phyloP scores from a whole-genome alignment of 495 filamentous ascomycete species.

The Penicillium tannophilum region DNA sequence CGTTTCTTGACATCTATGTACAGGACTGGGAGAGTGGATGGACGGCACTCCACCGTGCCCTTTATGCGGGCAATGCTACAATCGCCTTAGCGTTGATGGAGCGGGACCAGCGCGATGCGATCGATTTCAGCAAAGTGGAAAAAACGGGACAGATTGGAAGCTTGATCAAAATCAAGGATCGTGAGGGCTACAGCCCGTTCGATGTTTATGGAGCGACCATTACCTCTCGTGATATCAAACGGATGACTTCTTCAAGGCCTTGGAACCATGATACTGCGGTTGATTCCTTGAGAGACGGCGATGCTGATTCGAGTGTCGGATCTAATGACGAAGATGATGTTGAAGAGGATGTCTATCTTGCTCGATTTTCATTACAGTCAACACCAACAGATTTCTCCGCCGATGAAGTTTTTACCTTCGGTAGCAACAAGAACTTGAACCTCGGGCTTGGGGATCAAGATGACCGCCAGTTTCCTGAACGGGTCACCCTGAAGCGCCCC shows the following conservation, averaged over 20 bases:
- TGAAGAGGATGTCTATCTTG: constrained; percentile 34
- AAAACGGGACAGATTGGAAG: constrained; percentile 56
- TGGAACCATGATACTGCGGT: constrained; percentile 8
- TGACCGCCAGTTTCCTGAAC: constrained; percentile 90
- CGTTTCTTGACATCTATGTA: constrained; percentile 79
- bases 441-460: constrained; percentile 91
- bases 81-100: constrained; percentile 79
- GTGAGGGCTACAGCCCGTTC: constrained; percentile 91
- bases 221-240: constrained; percentile 55
- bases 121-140: constrained; percentile 48
- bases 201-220: constrained; percentile 88
- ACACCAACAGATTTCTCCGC: constrained; percentile 51
- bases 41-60: constrained; percentile 89
- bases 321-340: constrained; percentile 40
- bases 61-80: constrained; percentile 90
- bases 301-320: constrained; percentile 36
- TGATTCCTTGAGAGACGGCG: constrained; percentile 23
- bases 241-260: constrained; percentile 24
- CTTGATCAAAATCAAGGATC: constrained; percentile 92
- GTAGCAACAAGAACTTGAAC: constrained; percentile 92
- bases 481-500: constrained; percentile 75
- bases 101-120: constrained; percentile 69
- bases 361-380: constrained; percentile 29
- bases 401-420: constrained; percentile 90
- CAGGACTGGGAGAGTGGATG: constrained; percentile 93